phyloP scores from a whole-genome alignment of 2,329 filamentous ascomycete genomes.

The Cladosporium sphaerospermum region DNA sequence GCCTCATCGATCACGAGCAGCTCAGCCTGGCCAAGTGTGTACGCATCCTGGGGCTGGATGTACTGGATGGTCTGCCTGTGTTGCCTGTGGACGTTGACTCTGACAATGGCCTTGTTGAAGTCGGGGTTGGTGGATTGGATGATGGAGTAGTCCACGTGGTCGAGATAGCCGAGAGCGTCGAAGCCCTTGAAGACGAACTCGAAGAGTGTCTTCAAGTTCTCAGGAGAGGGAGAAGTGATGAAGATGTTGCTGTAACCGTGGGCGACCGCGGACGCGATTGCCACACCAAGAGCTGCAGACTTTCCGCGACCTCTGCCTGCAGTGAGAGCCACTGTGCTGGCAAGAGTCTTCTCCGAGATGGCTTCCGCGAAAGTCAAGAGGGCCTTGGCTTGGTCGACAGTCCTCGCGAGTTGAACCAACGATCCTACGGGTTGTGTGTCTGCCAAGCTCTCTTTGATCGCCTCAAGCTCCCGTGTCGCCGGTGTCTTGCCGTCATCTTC shows the following conservation, averaged over 20 bases:
- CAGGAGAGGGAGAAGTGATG: conserved; percentile 93
- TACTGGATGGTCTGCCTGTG: conserved; percentile 98
- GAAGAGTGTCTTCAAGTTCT: conserved; percentile 97
- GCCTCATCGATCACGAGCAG: conserved; percentile 95
- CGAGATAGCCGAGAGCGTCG: conserved; percentile 85
- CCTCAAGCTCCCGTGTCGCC: conserved; percentile 67
- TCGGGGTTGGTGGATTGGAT: conserved; percentile 97
- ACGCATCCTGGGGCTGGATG: conserved; percentile 91
- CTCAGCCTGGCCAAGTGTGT: conserved; percentile 91
- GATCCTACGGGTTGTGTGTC: conserved; percentile 83
- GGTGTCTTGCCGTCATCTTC: conserved; percentile 67
- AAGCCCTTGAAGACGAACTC: conserved; percentile 99
- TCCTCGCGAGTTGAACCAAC: conserved; percentile 76
- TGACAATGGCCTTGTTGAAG: conserved; percentile 97
- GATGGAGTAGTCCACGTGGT: conserved; percentile 96
- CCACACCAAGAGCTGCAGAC: conserved; percentile 89
- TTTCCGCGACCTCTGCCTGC: conserved; percentile 93
- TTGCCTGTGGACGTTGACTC: conserved; percentile 90
- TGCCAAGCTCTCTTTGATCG: conserved; percentile 78
- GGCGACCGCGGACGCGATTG: conserved; percentile 86
- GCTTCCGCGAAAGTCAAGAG: conserved; percentile 95
- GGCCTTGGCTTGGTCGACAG: conserved; percentile 92
- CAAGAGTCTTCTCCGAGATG: conserved; percentile 89
- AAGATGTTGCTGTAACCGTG: conserved; percentile 99
- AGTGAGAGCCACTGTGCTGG: conserved; percentile 88